phyloP scores from a whole-genome alignment of 2,329 filamentous ascomycete species.

The Penicillium verrucosum region DNA sequence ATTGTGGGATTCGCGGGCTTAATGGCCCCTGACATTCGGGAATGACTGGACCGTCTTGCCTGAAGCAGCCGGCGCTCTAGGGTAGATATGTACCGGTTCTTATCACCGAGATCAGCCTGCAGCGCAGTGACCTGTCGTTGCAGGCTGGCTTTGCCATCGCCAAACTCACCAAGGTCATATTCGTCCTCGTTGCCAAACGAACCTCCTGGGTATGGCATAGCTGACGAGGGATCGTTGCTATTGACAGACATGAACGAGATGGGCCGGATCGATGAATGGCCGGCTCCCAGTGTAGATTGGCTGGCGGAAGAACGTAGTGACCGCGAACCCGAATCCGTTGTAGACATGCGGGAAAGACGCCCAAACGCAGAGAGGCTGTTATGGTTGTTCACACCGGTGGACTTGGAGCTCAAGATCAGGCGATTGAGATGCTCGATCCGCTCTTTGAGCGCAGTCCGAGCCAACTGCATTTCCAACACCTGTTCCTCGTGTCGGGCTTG shows the following conservation, averaged over 20 bases:
- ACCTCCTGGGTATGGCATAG: conserved; percentile 30
- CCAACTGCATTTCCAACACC: conserved; percentile 97
- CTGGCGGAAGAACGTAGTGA: conserved; percentile 69
- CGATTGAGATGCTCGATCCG: conserved; percentile 95
- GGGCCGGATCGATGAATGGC: conserved; percentile 59
- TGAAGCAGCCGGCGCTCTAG: conserved; percentile 89
- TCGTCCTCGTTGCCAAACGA: conserved; percentile 48
- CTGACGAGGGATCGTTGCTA: conserved; percentile 38
- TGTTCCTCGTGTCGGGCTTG: conserved; percentile 91
- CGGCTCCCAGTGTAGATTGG: conserved; percentile 54
- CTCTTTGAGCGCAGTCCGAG: conserved; percentile 91
- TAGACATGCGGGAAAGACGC: conserved; percentile 61
- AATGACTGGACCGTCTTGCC: conserved; percentile 84
- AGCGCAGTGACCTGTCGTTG: conserved; percentile 85
- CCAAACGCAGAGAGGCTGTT: conserved; percentile 68
- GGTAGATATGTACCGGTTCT: conserved; percentile 93
- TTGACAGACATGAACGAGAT: conserved; percentile 63
- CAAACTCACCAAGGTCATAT: conserved; percentile 78
- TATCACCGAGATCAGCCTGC: conserved; percentile 92
- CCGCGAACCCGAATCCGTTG: conserved; percentile 42
- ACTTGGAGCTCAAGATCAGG: conserved; percentile 92
- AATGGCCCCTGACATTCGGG: conserved; percentile 72
- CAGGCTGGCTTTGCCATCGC: conserved; percentile 78
- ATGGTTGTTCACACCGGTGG: conserved; percentile 82
- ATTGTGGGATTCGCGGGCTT: conserved; percentile 62